Base-by-base conservation (phyloP, 106 monocot species). In the Xerophyta viscosa region DNA sequence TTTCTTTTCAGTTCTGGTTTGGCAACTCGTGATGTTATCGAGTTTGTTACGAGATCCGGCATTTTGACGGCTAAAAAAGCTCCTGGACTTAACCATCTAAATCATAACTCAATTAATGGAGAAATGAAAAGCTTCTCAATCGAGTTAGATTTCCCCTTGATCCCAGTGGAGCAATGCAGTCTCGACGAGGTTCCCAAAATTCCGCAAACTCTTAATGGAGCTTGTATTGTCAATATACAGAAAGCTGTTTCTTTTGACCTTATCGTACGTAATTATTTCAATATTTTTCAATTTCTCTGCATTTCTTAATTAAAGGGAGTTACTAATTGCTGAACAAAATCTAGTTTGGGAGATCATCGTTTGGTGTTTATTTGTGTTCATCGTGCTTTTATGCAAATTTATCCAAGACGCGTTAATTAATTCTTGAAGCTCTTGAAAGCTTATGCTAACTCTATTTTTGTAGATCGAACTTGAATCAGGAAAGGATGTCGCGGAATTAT, bases 21-120 rank as follows among this genome's bases (percentile, higher is more conserved):
- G 2, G 77, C 46, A 22, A 49, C 72, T 33, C 13, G 61, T 20
- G 71, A 78, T 17, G 23, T 43, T 41, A 61, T 84, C 3, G 94
- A 94, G 58, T 94, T 94, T 43, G 50, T 57, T 0, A 88, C 84
- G 41, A 67, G 49, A 60, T 88, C 84, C 8, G 94, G 94, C 28
- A 21, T 81, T 62, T 50, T 94, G 54, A 70, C 66, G 18, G 75
- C 94, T 21, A 84, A 73, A 58, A 94, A 69, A 66, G 42, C 76
- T n/a, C 20, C 6, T 36, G 27, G 25, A 26, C 56, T 51, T 25
- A 23, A 46, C 24, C 14, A 49, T 18, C 43, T 54, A 50, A 46
- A 25, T 25, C 41, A 11, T 9, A 17, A 12, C 3, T 4, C 17
- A 11, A 11, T 1, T 44, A 41, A 20, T 46, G 39, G 17, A 20